Percentiles rank a stretch among this genome's conserved stretches.
phyloP scores from a whole-genome alignment of 2,329 filamentous ascomycete species.

The Colletotrichum filicis region DNA sequence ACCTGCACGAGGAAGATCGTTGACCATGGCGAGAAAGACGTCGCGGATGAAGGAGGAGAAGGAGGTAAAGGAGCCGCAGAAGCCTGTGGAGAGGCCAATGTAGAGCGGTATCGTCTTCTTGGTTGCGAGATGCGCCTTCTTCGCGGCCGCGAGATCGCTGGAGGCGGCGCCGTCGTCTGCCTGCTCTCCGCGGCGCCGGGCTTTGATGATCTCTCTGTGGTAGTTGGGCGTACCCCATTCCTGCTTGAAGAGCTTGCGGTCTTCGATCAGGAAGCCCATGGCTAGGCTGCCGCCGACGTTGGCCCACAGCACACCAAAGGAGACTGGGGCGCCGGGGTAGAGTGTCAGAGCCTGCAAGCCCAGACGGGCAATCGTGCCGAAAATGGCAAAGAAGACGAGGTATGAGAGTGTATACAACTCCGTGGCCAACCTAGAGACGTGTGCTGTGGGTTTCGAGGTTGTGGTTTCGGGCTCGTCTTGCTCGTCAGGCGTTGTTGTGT shows the following conservation, averaged over 20 bases:
- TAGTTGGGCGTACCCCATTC: slow-evolving; percentile 67
- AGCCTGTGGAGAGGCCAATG: slow-evolving; percentile 86
- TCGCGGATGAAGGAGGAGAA: slow-evolving; percentile 90
- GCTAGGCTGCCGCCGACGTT: slow-evolving; percentile 85
- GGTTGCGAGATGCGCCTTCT: slow-evolving; percentile 67
- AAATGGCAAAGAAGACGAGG: slow-evolving; percentile 84
- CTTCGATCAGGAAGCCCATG: slow-evolving; percentile 88
- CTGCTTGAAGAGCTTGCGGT: slow-evolving; percentile 77
- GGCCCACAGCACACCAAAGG: slow-evolving; percentile 83
- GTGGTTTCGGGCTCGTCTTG: neutral
- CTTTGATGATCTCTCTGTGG: slow-evolving; percentile 46
- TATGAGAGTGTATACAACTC: slow-evolving; percentile 81
- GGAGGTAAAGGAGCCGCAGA: slow-evolving; percentile 90
- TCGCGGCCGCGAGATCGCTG: slow-evolving; percentile 56
- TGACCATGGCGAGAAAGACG: slow-evolving; percentile 81
- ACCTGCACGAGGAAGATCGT: slow-evolving; percentile 65
- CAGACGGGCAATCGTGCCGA: slow-evolving; percentile 85
- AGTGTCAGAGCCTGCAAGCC: slow-evolving; percentile 83
- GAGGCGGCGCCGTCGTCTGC: slow-evolving; percentile 46
- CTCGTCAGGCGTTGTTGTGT: neutral
- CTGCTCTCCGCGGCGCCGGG: slow-evolving; percentile 44
- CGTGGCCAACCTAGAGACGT: slow-evolving; percentile 62
- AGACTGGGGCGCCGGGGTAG: slow-evolving; percentile 81
- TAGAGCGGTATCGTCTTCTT: slow-evolving; percentile 93
- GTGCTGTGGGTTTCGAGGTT: neutral